Evolutionary conservation across 2,329 filamentous ascomycete genomes (phyloP).

Genomic region (Ophiocordyceps polyrhachis-furcata): DNA sequence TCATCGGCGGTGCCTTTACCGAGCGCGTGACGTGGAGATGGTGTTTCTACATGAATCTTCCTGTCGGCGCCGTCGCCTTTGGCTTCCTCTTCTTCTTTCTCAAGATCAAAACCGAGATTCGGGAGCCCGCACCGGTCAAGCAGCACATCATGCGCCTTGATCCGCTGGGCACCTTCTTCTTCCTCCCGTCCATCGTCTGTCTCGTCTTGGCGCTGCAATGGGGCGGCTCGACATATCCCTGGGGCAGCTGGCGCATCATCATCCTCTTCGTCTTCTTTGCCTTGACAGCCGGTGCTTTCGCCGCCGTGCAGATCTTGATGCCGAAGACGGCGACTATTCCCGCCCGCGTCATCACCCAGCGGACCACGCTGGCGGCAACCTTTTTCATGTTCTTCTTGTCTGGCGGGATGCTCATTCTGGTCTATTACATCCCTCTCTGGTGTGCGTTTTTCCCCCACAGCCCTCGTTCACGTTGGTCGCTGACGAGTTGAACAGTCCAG

Average conservation of each 20-base stretch:
- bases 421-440: constrained; percentile 25
- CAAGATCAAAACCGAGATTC: constrained; percentile 11
- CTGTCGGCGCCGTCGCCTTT: constrained; percentile 26
- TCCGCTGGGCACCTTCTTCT: constrained; percentile 26
- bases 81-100: constrained; percentile 27
- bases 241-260: constrained; percentile 27
- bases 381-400: constrained; percentile 30
- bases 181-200: constrained; percentile 32
- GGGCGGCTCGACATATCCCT: constrained; percentile 33
- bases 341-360: constrained; percentile 20
- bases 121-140: background rate
- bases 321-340: constrained; percentile 26
- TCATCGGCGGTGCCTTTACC: constrained; percentile 31
- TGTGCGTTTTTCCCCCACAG: background rate
- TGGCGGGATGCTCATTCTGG: constrained; percentile 30
- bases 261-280: constrained; percentile 32
- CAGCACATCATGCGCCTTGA: constrained; percentile 23
- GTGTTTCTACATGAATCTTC: constrained; percentile 31
- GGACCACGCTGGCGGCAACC: constrained; percentile 19
- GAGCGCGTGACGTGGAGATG: constrained; percentile 31
- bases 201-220: constrained; percentile 37
- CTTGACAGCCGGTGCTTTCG: constrained; percentile 27
- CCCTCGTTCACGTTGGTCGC: constrained; percentile 4
- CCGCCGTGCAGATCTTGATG: constrained; percentile 24
- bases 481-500: constrained; percentile 21